Percentiles rank a stretch among this genome's conserved stretches.
Evolutionary conservation across 257 asterid genomes (phyloP).

Genomic region (Solanum boliviense): DNA sequence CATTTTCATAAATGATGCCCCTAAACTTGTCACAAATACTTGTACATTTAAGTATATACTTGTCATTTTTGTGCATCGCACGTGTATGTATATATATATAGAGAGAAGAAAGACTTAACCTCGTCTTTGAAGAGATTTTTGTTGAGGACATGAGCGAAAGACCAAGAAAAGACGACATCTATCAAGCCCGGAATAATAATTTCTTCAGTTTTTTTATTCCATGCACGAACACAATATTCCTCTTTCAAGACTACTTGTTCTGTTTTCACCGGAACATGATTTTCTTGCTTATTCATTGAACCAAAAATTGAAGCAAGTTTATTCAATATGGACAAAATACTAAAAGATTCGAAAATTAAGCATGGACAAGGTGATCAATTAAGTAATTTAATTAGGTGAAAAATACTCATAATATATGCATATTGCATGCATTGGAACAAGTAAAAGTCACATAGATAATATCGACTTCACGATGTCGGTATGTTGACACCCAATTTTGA

Average conservation of each 20-base stretch:
- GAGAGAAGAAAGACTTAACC: slow-evolving; percentile 1
- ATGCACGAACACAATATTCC: not conserved
- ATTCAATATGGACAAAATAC: not conserved
- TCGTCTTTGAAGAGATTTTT: slow-evolving; percentile 22
- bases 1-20: not conserved
- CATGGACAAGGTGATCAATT: no score
- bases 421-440: not conserved
- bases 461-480: no score
- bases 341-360: not conserved
- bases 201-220: not conserved
- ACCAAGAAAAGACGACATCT: slow-evolving; percentile 28
- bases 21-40: not conserved
- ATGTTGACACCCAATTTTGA: no score
- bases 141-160: slow-evolving; percentile 24
- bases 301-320: not conserved
- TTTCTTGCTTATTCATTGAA: not conserved
- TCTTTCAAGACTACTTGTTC: not conserved
- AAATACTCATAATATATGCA: not conserved
- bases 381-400: not conserved
- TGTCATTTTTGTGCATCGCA: not conserved
- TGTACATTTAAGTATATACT: not conserved
- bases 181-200: not conserved
- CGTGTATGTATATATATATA: not conserved
- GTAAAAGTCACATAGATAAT: not conserved
- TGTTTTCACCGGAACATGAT: not conserved